phyloP scores from a whole-genome alignment of 306 rosid species.

The Abrus precatorius region DNA sequence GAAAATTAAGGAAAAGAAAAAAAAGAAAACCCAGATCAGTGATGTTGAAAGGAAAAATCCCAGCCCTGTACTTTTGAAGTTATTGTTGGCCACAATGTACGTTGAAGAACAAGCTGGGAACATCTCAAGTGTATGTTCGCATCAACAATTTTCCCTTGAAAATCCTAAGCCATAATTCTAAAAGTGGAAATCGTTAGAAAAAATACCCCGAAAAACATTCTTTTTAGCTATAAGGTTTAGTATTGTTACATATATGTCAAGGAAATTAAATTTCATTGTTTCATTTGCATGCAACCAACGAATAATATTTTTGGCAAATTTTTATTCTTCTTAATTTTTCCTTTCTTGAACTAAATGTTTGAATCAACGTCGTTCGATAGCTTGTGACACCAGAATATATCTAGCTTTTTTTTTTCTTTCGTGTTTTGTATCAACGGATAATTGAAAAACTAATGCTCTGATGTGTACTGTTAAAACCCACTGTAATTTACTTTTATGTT shows the following conservation, averaged over 20 bases:
- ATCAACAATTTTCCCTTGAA: background rate
- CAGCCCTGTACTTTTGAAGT: background rate
- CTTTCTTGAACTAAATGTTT: conserved; percentile 4
- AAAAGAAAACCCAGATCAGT: background rate
- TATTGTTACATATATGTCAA: background rate
- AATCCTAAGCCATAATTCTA: background rate
- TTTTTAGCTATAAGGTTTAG: background rate
- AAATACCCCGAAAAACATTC: background rate
- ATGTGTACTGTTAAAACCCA: too few species aligned
- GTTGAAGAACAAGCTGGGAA: conserved; percentile 5
- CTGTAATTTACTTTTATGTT: too few species aligned
- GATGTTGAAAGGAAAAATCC: background rate
- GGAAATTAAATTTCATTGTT: background rate
- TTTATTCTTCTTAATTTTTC: background rate
- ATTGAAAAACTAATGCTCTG: too few species aligned
- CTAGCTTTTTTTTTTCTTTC: background rate
- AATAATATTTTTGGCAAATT: background rate
- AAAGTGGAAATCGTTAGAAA: background rate
- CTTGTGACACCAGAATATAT: background rate
- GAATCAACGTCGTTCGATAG: background rate
- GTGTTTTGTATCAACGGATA: background rate
- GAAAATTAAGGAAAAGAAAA: too few species aligned
- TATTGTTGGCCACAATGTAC: conserved; percentile 20
- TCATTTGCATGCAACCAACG: conserved; percentile 10
- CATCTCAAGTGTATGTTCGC: conserved; percentile 13